phyloP scores from a whole-genome alignment of 768 basidiomycete species.

The Lenzites betulinus region DNA sequence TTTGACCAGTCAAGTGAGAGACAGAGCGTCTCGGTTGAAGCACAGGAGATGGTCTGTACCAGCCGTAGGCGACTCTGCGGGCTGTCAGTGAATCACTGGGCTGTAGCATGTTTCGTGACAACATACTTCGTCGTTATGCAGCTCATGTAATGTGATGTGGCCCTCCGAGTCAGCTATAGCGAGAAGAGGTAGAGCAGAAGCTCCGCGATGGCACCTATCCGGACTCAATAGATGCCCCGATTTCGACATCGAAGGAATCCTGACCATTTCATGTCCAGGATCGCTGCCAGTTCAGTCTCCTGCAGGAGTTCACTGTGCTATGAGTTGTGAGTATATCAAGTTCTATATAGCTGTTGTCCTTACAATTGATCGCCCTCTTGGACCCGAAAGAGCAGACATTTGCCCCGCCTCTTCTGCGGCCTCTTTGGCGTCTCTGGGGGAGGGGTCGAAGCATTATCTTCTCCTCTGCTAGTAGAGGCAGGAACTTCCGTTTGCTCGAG shows the following conservation, averaged over 20 bases:
- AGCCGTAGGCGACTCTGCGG: slow-evolving; percentile 32
- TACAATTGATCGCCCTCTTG: slow-evolving; percentile 41
- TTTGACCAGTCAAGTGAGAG: slow-evolving; percentile 95
- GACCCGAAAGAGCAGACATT: slow-evolving; percentile 69
- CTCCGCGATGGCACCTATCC: slow-evolving; percentile 59
- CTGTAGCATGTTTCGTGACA: slow-evolving; percentile 12
- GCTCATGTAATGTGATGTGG: slow-evolving; percentile 62
- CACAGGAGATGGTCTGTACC: slow-evolving; percentile 49
- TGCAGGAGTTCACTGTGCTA: slow-evolving; percentile 59
- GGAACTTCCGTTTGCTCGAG: slow-evolving; percentile 45
- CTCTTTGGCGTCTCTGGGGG: not conserved
- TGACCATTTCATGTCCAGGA: slow-evolving; percentile 96
- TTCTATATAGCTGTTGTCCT: slow-evolving; percentile 15
- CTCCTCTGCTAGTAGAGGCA: not conserved
- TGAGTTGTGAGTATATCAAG: not conserved
- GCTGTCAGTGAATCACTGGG: not conserved
- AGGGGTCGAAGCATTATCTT: not conserved
- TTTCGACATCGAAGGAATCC: too few species aligned
- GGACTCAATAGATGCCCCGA: too few species aligned
- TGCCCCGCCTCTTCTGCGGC: slow-evolving; percentile 57
- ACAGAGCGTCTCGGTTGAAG: slow-evolving; percentile 63
- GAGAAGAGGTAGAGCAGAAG: slow-evolving; percentile 48
- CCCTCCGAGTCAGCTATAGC: slow-evolving; percentile 89
- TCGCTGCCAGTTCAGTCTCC: slow-evolving; percentile 71
- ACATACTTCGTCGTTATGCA: slow-evolving; percentile 49